Evolutionary conservation across 345 rosid genomes (phyloP).

Genomic region (Boechera divaricarpa): DNA sequence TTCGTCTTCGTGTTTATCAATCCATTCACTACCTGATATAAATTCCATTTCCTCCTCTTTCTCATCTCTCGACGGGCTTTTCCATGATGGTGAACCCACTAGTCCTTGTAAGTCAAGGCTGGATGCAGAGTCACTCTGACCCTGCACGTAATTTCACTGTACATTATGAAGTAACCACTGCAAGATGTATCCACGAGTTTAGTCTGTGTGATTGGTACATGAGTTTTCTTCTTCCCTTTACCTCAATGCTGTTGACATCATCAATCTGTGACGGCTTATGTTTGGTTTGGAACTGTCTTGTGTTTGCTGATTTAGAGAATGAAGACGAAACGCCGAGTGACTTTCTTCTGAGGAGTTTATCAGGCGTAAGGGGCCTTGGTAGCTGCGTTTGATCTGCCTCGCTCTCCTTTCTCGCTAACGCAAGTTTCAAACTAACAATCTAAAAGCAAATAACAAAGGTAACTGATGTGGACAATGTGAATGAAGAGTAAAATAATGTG

Average conservation of each 20-base stretch:
- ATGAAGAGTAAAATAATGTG: neutral
- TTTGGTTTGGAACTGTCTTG: constrained; percentile 47
- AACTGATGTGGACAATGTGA: neutral
- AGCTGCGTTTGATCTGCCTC: constrained; percentile 49
- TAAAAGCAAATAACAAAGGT: constrained; percentile 40
- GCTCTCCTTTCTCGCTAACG: constrained; percentile 69
- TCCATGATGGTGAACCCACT: constrained; percentile 59
- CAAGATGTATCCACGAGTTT: neutral
- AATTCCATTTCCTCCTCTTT: constrained; percentile 66
- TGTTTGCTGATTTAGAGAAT: constrained; percentile 54
- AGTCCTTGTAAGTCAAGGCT: constrained; percentile 76
- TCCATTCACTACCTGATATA: constrained; percentile 53
- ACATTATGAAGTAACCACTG: constrained; percentile 32
- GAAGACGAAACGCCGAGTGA: constrained; percentile 55
- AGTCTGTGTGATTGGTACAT: neutral
- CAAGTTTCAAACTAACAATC: constrained; percentile 76
- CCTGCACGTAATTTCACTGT: constrained; percentile 43
- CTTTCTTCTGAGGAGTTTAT: constrained; percentile 49
- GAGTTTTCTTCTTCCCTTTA: constrained; percentile 33
- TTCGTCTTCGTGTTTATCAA: constrained; percentile 52
- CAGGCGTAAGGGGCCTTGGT: constrained; percentile 60
- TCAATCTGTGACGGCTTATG: constrained; percentile 55
- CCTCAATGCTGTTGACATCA: constrained; percentile 68
- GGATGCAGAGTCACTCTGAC: constrained; percentile 52
- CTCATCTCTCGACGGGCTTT: constrained; percentile 49